Base-by-base conservation (phyloP, 2,329 filamentous ascomycete genomes). In the Myriosclerotinia scirpicola region DNA sequence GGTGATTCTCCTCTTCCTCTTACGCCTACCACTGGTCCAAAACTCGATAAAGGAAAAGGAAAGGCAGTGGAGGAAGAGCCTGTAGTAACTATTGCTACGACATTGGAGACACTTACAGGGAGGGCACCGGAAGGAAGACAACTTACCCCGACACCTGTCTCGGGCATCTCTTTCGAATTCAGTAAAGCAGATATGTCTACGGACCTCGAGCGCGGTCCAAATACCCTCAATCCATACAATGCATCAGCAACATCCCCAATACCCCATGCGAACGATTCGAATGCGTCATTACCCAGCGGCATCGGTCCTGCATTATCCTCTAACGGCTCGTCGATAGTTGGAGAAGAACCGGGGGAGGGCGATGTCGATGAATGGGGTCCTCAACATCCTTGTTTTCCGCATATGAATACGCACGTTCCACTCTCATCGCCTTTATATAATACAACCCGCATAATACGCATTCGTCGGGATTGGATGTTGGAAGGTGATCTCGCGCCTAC, bases 341-440 rank as follows among this genome's bases (percentile, higher is more conserved):
- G 65, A 14, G 53, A 56, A 20, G 74, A 76, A 50, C 73, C 73
- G 15, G 76, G 82, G 42, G 85, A 88, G 58, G 78, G 75, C 17
- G 85, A 88, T 30, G 88, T 87, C 38, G 83, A 88, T 64, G 87
- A 92, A 78, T 99, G 95, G 95, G 94, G 95, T 0, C 93, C 93
- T 17, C 87, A 90, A 52, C 95, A 99, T 77, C 94, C 95, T 5
- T 99, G 95, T 78, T 98, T 89, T 76, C 95, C 95, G 59, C 95
- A 98, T 75, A 81, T 92, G 50, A 98, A 98, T 75, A 91, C 93
- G 0, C 93, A 99, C 77, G 94, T 97, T 7, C 88, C 93, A 0
- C 76, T 91, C 14, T 83, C 88, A 66, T 96, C 92, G 9, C 82
- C 85, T 17, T 87, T 96, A 71, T 92, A 92, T 75, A 79, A 83